These are phyloP conservation scores for Gamsiella multidivaricata DNA, from an alignment of 192 early-diverging fungal genomes.

Conservation along the genomic window DNA sequence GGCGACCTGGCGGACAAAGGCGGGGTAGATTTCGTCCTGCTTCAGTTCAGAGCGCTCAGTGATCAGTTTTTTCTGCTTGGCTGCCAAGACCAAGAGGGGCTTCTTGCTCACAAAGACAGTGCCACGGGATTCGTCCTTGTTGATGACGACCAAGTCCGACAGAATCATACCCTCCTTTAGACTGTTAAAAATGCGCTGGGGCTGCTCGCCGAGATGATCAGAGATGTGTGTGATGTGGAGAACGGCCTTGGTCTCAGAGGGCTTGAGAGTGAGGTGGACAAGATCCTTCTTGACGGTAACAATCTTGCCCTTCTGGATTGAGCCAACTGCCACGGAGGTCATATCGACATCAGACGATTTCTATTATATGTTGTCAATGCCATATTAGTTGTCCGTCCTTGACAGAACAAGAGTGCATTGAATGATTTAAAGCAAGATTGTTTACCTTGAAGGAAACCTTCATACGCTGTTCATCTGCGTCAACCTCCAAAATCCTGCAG, in stretches of 20 bases:
- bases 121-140: slow-evolving; percentile 58
- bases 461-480: slow-evolving; percentile 69
- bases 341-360: slow-evolving; percentile 56
- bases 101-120: slow-evolving; percentile 73
- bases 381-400: too few species aligned
- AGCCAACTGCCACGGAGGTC: slow-evolving; percentile 47
- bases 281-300: slow-evolving; percentile 59
- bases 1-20: slow-evolving; percentile 71
- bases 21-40: slow-evolving; percentile 70
- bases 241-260: slow-evolving; percentile 65
- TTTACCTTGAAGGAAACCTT: slow-evolving; percentile 57
- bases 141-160: slow-evolving; percentile 68
- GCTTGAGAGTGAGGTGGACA: slow-evolving; percentile 68
- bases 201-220: slow-evolving; percentile 67
- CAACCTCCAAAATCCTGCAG: slow-evolving; percentile 74
- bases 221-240: slow-evolving; percentile 70
- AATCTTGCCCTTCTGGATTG: slow-evolving; percentile 63
- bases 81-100: slow-evolving; percentile 67
- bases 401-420: too few species aligned
- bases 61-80: slow-evolving; percentile 59
- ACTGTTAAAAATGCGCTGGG: slow-evolving; percentile 52
- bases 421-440: not conserved
- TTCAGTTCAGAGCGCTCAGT: slow-evolving; percentile 54
- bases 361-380: too few species aligned
- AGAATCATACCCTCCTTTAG: slow-evolving; percentile 59